Conservation (phyloP, 2,329 filamentous ascomycete genomes). For the Colletotrichum sp. region DNA sequence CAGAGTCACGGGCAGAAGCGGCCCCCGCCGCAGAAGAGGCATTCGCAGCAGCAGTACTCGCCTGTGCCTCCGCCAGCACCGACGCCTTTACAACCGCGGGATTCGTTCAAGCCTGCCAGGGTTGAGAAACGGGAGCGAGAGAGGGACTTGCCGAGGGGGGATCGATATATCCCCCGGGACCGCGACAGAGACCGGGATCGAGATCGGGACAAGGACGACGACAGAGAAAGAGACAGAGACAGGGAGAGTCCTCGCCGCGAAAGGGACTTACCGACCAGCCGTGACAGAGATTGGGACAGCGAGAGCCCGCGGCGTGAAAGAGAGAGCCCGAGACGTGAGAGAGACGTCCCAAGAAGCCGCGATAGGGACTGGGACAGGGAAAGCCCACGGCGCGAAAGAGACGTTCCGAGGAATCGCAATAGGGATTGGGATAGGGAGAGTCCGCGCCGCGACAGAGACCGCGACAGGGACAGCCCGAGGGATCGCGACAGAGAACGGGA, state of each 20-base stretch:
- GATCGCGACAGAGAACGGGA: background rate
- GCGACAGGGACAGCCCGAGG: conserved; percentile 8
- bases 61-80: background rate
- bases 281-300: background rate
- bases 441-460: conserved; percentile 1
- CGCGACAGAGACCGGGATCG: background rate
- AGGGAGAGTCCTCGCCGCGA: background rate
- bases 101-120: background rate
- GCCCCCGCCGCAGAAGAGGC: background rate
- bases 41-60: background rate
- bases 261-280: background rate
- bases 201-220: conserved; percentile 17
- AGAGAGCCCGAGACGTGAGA: background rate
- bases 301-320: background rate
- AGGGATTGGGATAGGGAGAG: conserved; percentile 24
- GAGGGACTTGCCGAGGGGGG: conserved; percentile 1
- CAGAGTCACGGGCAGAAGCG: background rate
- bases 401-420: conserved; percentile 12
- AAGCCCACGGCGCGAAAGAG: background rate
- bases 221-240: conserved; percentile 14
- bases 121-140: background rate
- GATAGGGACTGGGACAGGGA: background rate
- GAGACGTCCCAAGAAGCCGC: background rate
- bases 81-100: background rate
- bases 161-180: background rate